Evolutionary conservation across 208 protist genomes (phyloP).

Genomic region (Strigomonas culicis): DNA sequence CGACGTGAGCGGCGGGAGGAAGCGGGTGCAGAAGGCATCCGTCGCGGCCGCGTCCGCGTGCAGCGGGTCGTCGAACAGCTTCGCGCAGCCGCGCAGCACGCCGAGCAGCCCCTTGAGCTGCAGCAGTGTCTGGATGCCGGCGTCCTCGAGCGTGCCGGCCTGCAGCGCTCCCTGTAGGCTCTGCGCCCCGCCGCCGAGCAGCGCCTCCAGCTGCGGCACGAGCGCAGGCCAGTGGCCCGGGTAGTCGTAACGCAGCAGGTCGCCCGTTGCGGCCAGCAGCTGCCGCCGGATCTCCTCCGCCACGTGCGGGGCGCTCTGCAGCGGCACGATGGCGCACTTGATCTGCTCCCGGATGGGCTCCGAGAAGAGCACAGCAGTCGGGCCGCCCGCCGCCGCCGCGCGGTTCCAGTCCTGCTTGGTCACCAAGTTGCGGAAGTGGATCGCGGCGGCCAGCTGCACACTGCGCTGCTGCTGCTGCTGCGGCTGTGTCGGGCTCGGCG

Average conservation of each 20-base stretch:
- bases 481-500: background rate
- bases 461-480: slow-evolving; percentile 1
- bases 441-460: slow-evolving; percentile 49
- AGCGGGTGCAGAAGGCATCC: slow-evolving; percentile 45
- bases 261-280: slow-evolving; percentile 55
- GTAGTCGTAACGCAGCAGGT: slow-evolving; percentile 77
- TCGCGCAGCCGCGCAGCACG: slow-evolving; percentile 64
- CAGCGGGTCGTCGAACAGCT: slow-evolving; percentile 55
- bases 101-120: slow-evolving; percentile 66
- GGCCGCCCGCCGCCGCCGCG: background rate
- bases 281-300: slow-evolving; percentile 65
- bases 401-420: slow-evolving; percentile 69
- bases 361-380: slow-evolving; percentile 29
- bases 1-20: slow-evolving; percentile 37
- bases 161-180: slow-evolving; percentile 22
- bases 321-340: slow-evolving; percentile 43
- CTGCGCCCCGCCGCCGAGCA: slow-evolving; percentile 37
- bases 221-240: slow-evolving; percentile 51
- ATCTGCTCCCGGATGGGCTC: slow-evolving; percentile 43
- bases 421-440: slow-evolving; percentile 75
- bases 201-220: slow-evolving; percentile 44
- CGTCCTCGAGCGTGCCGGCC: slow-evolving; percentile 15
- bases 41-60: slow-evolving; percentile 35
- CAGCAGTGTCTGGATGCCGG: slow-evolving; percentile 21
- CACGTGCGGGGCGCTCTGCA: slow-evolving; percentile 66